Conservation (phyloP, 2,329 filamentous ascomycete species). For the Fusarium burgessii region DNA sequence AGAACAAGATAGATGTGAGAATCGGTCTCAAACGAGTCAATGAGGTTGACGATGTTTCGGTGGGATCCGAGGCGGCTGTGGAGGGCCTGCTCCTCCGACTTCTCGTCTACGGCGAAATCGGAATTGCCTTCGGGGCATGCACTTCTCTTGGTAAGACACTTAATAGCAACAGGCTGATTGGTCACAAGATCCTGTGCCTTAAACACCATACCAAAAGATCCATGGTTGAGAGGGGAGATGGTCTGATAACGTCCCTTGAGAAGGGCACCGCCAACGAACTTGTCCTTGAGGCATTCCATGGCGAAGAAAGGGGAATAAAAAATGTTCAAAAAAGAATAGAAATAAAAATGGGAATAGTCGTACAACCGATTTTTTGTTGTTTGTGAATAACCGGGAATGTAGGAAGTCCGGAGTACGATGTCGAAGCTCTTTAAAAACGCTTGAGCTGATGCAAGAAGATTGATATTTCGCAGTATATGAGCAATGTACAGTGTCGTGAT, state of each 20-base stretch:
- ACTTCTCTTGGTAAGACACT: constrained; percentile 89
- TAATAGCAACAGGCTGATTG: constrained; percentile 88
- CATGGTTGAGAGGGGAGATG: constrained; percentile 95
- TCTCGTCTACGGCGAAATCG: constrained; percentile 81
- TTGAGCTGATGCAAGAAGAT: constrained; percentile 31
- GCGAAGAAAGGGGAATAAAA: constrained; percentile 31
- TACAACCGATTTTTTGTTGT: constrained; percentile 47
- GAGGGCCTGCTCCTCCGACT: constrained; percentile 82
- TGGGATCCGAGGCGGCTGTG: constrained; percentile 84
- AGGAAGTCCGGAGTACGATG: constrained; percentile 21
- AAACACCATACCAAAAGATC: constrained; percentile 99
- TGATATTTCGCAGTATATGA: constrained; percentile 41
- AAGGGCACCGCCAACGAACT: constrained; percentile 82
- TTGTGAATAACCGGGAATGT: constrained; percentile 34
- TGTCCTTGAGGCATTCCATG: constrained; percentile 89
- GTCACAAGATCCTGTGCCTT: constrained; percentile 85
- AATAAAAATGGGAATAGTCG: constrained; percentile 45
- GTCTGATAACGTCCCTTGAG: constrained; percentile 92
- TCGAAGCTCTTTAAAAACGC: constrained; percentile 30
- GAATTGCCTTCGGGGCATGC: constrained; percentile 70
- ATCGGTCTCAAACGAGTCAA: constrained; percentile 92
- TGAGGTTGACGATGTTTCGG: constrained; percentile 91
- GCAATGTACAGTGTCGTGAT: constrained; percentile 52
- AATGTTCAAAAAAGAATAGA: constrained; percentile 29
- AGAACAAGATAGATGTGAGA: constrained; percentile 92